phyloP scores from a whole-genome alignment of 805 yeast genomes.

The Kuraishia floccosa region DNA sequence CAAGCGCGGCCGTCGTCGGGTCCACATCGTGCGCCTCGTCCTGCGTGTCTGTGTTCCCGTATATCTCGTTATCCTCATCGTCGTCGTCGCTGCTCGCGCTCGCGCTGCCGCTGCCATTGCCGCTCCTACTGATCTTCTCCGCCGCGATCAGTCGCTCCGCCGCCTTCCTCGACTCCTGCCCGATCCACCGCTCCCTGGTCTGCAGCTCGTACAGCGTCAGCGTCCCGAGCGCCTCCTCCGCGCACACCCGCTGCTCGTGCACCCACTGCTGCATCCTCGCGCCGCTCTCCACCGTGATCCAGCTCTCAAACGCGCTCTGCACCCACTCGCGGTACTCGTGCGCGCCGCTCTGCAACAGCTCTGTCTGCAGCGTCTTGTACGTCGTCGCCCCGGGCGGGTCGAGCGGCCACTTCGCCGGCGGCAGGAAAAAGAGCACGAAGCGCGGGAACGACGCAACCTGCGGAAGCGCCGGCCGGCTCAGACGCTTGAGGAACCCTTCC shows the following conservation, averaged over 20 bases:
- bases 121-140: too few species aligned
- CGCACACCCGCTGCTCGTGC: constrained; percentile 29
- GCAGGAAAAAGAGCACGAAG: constrained; percentile 32
- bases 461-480: constrained; percentile 26
- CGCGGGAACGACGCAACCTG: constrained; percentile 37
- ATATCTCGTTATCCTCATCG: neutral
- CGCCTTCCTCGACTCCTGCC: neutral
- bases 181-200: constrained; percentile 22
- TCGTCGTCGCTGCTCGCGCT: constrained; percentile 1
- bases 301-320: constrained; percentile 32
- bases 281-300: constrained; percentile 24
- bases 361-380: constrained; percentile 19
- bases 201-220: constrained; percentile 31
- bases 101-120: constrained; percentile 1
- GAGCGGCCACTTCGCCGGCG: constrained; percentile 37
- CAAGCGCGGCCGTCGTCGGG: constrained; percentile 14
- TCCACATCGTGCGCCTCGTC: constrained; percentile 5
- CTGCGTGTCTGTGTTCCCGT: neutral
- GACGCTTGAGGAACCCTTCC: constrained; percentile 19
- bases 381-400: constrained; percentile 40
- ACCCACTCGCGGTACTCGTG: constrained; percentile 22
- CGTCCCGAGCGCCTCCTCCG: constrained; percentile 28
- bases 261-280: constrained; percentile 30
- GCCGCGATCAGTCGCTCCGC: constrained; percentile 2
- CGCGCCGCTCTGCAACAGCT: constrained; percentile 3